Base-by-base conservation (phyloP, 1,284 basidiomycete species). In the Malassezia slooffiae region DNA sequence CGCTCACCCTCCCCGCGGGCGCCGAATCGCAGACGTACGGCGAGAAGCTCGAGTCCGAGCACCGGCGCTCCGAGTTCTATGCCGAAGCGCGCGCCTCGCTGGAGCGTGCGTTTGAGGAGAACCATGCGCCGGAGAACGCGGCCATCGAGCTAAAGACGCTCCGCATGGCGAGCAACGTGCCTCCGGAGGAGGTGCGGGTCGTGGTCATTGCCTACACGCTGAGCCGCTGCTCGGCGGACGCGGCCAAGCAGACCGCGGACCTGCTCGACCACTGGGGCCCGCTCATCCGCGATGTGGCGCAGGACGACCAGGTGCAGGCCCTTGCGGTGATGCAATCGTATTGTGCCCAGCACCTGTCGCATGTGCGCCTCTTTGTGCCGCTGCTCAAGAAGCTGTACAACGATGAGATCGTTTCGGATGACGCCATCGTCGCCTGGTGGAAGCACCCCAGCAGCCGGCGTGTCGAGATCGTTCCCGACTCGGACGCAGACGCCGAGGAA, bases 101-200 rank as follows among this genome's bases (percentile, higher is more conserved):
- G 37, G 83, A 85, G 47, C 82, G 88, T 45, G 87, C 88, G 17
- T 89, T 89, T 67, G 75, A 79, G n/a, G 88, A 91, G 70, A 80
- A 77, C 1, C 88, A 91, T 72, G 83, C 82, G 4, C 79, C 89
- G 39, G 87, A 90, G 60, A 87, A 91, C 71, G 86, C 87, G 1
- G 77, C 85, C 0, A 85, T 91, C 57, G 87, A 91, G 67, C 77
- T 91, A 56, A 91, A 90, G 74, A 91, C 87, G 38, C 76, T 91
- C 41, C 80, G 88, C 34, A 91, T 91, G 88, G 85, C 87, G 31
- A 83, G 80, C 55, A 91, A 91, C 63, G 88, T 90, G 34, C 77
- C 83, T 4, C 75, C 88, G 20, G 74, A 75, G 15, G 76, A 79
- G 50, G 86, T 91, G 34, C 76, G 82, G 40, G 80, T 82, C 67